Percentiles rank a stretch among this genome's conserved stretches.
Conservation (phyloP, 2,329 filamentous ascomycete species). For the Thermomyces lanuginosus region DNA sequence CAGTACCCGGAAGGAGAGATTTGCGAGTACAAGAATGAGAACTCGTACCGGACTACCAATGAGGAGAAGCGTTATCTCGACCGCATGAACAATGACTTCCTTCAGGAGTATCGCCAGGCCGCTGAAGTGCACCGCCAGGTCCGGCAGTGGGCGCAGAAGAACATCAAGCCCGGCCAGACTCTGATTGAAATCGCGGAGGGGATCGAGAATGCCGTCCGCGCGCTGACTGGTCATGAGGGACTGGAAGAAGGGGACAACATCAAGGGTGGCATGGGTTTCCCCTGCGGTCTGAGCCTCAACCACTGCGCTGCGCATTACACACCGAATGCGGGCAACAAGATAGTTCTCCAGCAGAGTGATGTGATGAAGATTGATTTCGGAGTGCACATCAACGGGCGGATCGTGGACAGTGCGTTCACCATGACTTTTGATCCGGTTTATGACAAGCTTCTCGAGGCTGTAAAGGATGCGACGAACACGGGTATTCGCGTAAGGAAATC, state of each 20-base stretch:
- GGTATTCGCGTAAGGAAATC: slow-evolving; percentile 45
- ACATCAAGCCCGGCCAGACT: slow-evolving; percentile 63
- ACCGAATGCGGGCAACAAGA: slow-evolving; percentile 74
- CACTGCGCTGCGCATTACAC: slow-evolving; percentile 76
- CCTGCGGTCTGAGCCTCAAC: slow-evolving; percentile 68
- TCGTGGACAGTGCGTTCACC: slow-evolving; percentile 57
- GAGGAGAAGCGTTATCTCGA: slow-evolving; percentile 75
- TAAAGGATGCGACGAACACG: slow-evolving; percentile 53
- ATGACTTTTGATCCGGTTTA: slow-evolving; percentile 52
- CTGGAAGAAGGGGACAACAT: slow-evolving; percentile 63
- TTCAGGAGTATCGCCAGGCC: slow-evolving; percentile 65
- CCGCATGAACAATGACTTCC: slow-evolving; percentile 62
- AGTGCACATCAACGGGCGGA: slow-evolving; percentile 53
- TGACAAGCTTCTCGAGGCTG: slow-evolving; percentile 49
- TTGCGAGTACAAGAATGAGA: slow-evolving; percentile 61
- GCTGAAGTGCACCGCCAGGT: slow-evolving; percentile 85
- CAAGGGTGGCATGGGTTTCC: slow-evolving; percentile 71
- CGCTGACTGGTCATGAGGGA: slow-evolving; percentile 59
- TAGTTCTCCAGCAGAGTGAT: slow-evolving; percentile 46
- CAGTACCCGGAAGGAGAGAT: slow-evolving; percentile 64
- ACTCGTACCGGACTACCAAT: slow-evolving; percentile 59
- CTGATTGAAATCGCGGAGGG: slow-evolving; percentile 70
- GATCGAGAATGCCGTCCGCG: slow-evolving; percentile 71
- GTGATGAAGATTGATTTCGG: slow-evolving; percentile 62
- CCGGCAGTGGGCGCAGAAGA: slow-evolving; percentile 64